phyloP scores from a whole-genome alignment of 2,329 filamentous ascomycete species.

The Fusarium multiceps region DNA sequence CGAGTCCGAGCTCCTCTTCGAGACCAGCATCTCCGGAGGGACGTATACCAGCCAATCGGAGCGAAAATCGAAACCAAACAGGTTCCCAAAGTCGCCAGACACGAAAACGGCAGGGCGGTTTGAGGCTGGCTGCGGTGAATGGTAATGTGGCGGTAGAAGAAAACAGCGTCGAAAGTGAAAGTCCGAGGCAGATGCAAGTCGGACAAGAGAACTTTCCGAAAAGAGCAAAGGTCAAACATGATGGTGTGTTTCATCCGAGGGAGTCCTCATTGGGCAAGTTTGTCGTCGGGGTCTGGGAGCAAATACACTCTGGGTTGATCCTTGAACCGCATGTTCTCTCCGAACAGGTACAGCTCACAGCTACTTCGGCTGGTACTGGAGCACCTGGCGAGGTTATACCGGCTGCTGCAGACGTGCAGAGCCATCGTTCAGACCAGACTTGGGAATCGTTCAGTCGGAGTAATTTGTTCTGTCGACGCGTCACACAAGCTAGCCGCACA shows the following conservation, averaged over 20 bases:
- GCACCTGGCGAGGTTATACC: neutral
- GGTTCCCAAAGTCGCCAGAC: neutral
- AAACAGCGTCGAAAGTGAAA: neutral
- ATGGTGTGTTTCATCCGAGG: neutral
- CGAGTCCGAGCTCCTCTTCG: neutral
- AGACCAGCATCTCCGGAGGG: neutral
- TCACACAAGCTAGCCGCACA: neutral
- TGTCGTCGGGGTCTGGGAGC: neutral
- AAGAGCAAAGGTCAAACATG: neutral
- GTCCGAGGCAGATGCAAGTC: neutral
- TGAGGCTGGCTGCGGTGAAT: neutral
- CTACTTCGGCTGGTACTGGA: neutral
- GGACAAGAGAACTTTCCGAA: conserved; percentile 2
- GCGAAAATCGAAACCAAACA: neutral
- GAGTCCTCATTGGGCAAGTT: neutral
- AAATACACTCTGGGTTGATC: neutral
- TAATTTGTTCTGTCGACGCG: neutral
- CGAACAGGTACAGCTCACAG: neutral
- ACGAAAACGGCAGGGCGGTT: neutral
- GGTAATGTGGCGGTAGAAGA: neutral
- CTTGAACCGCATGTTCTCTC: neutral
- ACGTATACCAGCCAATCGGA: neutral
- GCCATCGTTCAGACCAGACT: neutral
- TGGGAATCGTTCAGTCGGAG: neutral
- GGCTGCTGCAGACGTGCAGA: neutral